phyloP scores from a whole-genome alignment of 176 grass and related monocot genomes.

The Juncus effusus region DNA sequence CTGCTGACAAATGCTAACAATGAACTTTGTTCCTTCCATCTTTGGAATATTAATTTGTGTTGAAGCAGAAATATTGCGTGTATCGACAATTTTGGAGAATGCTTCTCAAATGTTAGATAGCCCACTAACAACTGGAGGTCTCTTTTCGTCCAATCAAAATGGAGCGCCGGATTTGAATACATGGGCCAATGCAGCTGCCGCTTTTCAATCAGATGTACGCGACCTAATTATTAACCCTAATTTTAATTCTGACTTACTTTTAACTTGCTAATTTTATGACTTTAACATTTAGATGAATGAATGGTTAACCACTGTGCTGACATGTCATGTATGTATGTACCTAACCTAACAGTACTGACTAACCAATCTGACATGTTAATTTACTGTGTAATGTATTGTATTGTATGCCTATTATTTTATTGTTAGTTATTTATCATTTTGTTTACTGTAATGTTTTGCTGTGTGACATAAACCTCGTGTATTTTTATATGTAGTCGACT shows the following conservation, averaged over 20 bases:
- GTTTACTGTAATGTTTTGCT: too few species aligned
- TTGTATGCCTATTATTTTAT: background rate
- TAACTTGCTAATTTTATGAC: constrained; percentile 26
- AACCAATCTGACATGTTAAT: constrained; percentile 10
- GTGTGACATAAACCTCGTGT: too few species aligned
- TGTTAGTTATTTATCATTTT: background rate
- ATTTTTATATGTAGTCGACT: too few species aligned
- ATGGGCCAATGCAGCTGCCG: constrained; percentile 50
- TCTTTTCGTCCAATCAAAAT: constrained; percentile 53
- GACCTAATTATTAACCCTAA: constrained; percentile 96
- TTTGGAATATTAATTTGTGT: constrained; percentile 82
- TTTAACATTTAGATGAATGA: constrained; percentile 14
- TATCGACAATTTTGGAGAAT: constrained; percentile 90
- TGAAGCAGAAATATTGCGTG: constrained; percentile 99
- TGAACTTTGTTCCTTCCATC: constrained; percentile 52
- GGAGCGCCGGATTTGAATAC: constrained; percentile 73
- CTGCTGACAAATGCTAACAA: constrained; percentile 84
- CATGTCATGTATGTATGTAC: constrained; percentile 20
- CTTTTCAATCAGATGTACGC: constrained; percentile 99
- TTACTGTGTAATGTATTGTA: constrained; percentile 13
- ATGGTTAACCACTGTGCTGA: constrained; percentile 40
- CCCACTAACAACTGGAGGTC: constrained; percentile 92
- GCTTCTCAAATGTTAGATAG: constrained; percentile 93
- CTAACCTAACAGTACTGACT: constrained; percentile 32
- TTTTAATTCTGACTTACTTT: constrained; percentile 56